Conservation (phyloP, 306 rosid species). For the Dalbergia cultrata region DNA sequence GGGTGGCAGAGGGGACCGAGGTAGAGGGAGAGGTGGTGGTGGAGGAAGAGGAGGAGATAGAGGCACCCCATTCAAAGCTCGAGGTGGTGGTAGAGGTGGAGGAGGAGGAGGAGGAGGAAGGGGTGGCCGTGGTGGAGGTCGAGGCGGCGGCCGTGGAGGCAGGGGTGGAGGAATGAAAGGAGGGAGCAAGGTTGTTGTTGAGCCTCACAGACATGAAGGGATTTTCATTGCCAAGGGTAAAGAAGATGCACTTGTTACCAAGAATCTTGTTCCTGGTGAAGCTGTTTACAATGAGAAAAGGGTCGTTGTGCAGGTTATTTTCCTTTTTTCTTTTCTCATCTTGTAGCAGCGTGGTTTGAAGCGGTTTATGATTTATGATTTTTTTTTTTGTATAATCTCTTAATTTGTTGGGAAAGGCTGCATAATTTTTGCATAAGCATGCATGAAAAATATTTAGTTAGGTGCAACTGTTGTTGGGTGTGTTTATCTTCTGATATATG, state of each 20-base stretch:
- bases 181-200: constrained; percentile 56
- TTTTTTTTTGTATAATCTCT: too few relatives aligned
- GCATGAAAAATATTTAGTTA: background rate
- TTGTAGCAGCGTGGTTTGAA: background rate
- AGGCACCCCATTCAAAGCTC: constrained; percentile 23
- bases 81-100: constrained; percentile 43
- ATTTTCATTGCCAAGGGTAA: constrained; percentile 92
- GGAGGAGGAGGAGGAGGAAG: constrained; percentile 39
- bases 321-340: background rate
- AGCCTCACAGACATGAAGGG: constrained; percentile 81
- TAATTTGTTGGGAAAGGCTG: background rate
- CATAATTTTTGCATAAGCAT: background rate
- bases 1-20: constrained; percentile 40
- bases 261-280: constrained; percentile 87
- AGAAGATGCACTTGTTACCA: constrained; percentile 93
- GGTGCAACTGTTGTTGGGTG: too few relatives aligned
- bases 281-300: constrained; percentile 95
- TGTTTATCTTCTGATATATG: background rate
- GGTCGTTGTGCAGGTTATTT: constrained; percentile 79
- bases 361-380: too few relatives aligned
- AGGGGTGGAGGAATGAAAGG: constrained; percentile 57
- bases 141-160: constrained; percentile 39
- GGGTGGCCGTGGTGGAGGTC: constrained; percentile 6
- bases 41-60: constrained; percentile 48
- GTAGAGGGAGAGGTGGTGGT: constrained; percentile 50